Percentiles rank a stretch among this genome's conserved stretches.
Conservation (phyloP, 345 rosid species). For the Barbarea vulgaris region DNA sequence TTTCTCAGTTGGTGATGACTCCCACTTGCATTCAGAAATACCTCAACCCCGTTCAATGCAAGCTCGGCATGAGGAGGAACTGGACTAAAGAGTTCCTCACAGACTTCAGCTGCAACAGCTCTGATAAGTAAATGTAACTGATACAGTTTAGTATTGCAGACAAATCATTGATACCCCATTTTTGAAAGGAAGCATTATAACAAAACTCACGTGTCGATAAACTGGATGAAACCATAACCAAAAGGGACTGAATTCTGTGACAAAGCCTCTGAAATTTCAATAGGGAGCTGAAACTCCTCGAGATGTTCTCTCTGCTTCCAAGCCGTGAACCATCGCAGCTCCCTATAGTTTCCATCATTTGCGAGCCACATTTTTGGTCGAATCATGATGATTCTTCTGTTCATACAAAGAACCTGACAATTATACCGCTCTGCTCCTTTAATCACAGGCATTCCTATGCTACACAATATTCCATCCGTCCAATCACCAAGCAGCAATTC, state of each 20-base stretch:
- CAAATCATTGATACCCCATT: slow-evolving; percentile 25
- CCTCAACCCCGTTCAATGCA: slow-evolving; percentile 92
- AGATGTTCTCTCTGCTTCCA: slow-evolving; percentile 81
- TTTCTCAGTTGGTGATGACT: slow-evolving; percentile 92
- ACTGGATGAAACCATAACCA: slow-evolving; percentile 87
- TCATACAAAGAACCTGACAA: slow-evolving; percentile 87
- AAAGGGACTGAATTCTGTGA: slow-evolving; percentile 78
- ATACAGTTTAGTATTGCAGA: not conserved
- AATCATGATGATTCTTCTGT: slow-evolving; percentile 79
- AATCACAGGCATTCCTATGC: slow-evolving; percentile 91
- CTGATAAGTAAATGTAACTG: slow-evolving; percentile 44
- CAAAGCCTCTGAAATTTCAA: slow-evolving; percentile 68
- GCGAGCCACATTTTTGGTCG: slow-evolving; percentile 97
- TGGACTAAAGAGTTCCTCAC: slow-evolving; percentile 88
- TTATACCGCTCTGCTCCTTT: slow-evolving; percentile 93
- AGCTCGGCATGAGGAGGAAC: slow-evolving; percentile 94
- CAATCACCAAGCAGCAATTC: slow-evolving; percentile 76
- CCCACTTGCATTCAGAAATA: slow-evolving; percentile 97
- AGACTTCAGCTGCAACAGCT: slow-evolving; percentile 93
- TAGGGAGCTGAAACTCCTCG: slow-evolving; percentile 76
- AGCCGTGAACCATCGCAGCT: slow-evolving; percentile 86
- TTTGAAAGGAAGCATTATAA: not conserved
- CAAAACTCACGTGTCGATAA: slow-evolving; percentile 75
- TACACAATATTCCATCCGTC: slow-evolving; percentile 86
- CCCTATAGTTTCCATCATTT: slow-evolving; percentile 88